These are phyloP conservation scores for Microcyclospora pomicola DNA, from an alignment of 2,329 filamentous ascomycete genomes.

Conservation along the genomic window DNA sequence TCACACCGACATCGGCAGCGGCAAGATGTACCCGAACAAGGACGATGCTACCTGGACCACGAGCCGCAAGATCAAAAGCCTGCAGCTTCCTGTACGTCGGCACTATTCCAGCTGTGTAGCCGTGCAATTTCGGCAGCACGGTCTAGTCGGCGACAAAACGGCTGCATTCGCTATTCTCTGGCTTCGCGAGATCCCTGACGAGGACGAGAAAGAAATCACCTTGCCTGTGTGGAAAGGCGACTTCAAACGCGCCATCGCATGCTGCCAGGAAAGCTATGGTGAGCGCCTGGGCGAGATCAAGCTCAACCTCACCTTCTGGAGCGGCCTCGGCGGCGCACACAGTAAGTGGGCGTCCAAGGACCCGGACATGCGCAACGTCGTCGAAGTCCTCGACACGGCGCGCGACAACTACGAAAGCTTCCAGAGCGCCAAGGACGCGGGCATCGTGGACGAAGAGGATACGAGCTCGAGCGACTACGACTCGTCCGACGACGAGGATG, in stretches of 20 bases:
- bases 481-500: slow-evolving; percentile 8
- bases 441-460: slow-evolving; percentile 8
- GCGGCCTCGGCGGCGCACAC: slow-evolving; percentile 47
- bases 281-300: slow-evolving; percentile 46
- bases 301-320: slow-evolving; percentile 45
- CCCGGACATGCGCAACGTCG: slow-evolving; percentile 41
- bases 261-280: slow-evolving; percentile 38
- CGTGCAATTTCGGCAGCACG: slow-evolving; percentile 43
- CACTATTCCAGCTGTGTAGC: slow-evolving; percentile 46
- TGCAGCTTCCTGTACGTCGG: slow-evolving; percentile 45
- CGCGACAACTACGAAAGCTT: slow-evolving; percentile 39
- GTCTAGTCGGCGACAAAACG: slow-evolving; percentile 39
- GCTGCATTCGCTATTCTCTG: slow-evolving; percentile 52
- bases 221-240: slow-evolving; percentile 55
- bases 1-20: slow-evolving; percentile 42
- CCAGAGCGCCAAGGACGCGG: slow-evolving; percentile 18
- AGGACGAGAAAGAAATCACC: slow-evolving; percentile 45
- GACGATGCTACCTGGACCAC: slow-evolving; percentile 38
- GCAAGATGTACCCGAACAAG: slow-evolving; percentile 41
- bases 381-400: slow-evolving; percentile 50
- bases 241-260: slow-evolving; percentile 40
- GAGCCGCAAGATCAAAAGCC: slow-evolving; percentile 28
- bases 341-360: slow-evolving; percentile 41
- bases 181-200: slow-evolving; percentile 56
- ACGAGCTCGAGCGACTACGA: slow-evolving; percentile 7